Base-by-base conservation (phyloP, 2,329 filamentous ascomycete species). In the Sporothrix mexicana region DNA sequence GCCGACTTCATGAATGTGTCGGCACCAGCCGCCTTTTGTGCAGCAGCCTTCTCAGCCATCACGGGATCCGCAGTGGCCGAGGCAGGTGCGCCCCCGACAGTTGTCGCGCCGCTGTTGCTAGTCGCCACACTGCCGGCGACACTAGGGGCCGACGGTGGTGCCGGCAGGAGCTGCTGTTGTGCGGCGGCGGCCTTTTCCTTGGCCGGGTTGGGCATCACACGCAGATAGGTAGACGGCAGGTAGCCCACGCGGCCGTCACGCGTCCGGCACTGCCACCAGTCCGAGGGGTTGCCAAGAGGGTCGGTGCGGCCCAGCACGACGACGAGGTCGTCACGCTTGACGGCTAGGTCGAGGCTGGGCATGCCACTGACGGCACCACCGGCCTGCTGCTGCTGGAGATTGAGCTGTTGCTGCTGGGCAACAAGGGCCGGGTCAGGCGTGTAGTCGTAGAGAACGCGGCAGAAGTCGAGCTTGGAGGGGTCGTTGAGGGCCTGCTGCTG, bases 181-280 rank as follows among this genome's bases (percentile, higher is more conserved):
- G 69, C 55, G 0, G 62, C 51, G 2, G 47, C 43, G 3, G 59
- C 59, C 51, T 49, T 47, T 20, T 61, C 55, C 61, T 64, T 66
- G 20, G 72, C 84, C 0, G 88, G 86, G 69, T 86, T 84, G 77
- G 86, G 85, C 36, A 89, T 84, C 67, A 96, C 88, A 82, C 97
- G 94, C 41, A 99, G 87, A 79, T 98, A 99, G 0, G 94, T 95
- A 0, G 92, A 90, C 1, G 97, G 96, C 6, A 99, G 87, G 80
- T 98, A 99, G 8, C 96, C 96, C 78, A 97, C 91, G 36, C 94
- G 88, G 62, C 94, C 95, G 80, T 98, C 94, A 74, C 96, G 88
- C 15, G 95, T 92, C 72, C 96, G 89, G 82, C 97, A 99, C 76
- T 92, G 90, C 96, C 96, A 99, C 96, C 96, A 99, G 80, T 99